Percentiles rank a stretch among this genome's conserved stretches.
These are phyloP conservation scores for Poteriospumella lacustris DNA, from an alignment of 108 stramenopile species.

Conservation along the genomic window DNA sequence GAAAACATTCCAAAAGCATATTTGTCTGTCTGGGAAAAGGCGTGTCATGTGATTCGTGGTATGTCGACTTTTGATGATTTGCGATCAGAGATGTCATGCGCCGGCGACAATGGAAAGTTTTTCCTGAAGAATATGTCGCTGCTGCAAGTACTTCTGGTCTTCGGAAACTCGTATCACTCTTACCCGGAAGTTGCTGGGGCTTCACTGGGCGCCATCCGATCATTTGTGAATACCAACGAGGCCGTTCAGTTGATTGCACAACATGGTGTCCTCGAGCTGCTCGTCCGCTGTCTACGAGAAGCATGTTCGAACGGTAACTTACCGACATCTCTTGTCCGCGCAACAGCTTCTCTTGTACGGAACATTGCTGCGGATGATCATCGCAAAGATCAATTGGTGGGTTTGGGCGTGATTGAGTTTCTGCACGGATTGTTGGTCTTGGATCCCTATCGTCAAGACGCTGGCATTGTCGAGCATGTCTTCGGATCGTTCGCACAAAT, in stretches of 20 bases:
- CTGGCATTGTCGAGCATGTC: conserved; percentile 41
- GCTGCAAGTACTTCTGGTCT: neutral
- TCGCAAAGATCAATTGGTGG: conserved; percentile 22
- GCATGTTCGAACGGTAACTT: neutral
- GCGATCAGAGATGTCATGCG: conserved; percentile 24
- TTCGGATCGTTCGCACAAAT: conserved; percentile 42
- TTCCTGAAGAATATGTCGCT: neutral
- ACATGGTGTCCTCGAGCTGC: conserved; percentile 27
- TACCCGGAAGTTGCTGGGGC: neutral
- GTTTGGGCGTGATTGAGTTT: neutral
- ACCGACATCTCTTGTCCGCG: conserved; percentile 5
- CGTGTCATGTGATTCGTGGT: conserved; percentile 4
- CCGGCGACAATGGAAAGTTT: conserved; percentile 38
- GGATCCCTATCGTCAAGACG: conserved; percentile 6
- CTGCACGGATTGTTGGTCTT: neutral
- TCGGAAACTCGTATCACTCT: neutral
- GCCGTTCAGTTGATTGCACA: conserved; percentile 25
- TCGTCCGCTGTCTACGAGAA: neutral
- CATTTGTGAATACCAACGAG: conserved; percentile 34
- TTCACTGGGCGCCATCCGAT: conserved; percentile 31
- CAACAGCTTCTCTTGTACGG: conserved; percentile 31
- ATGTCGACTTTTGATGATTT: conserved; percentile 26
- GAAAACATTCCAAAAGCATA: no score
- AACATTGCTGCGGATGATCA: conserved; percentile 36
- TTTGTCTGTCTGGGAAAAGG: neutral